phyloP scores from a whole-genome alignment of 495 filamentous ascomycete species.

The Penicillium herquei region DNA sequence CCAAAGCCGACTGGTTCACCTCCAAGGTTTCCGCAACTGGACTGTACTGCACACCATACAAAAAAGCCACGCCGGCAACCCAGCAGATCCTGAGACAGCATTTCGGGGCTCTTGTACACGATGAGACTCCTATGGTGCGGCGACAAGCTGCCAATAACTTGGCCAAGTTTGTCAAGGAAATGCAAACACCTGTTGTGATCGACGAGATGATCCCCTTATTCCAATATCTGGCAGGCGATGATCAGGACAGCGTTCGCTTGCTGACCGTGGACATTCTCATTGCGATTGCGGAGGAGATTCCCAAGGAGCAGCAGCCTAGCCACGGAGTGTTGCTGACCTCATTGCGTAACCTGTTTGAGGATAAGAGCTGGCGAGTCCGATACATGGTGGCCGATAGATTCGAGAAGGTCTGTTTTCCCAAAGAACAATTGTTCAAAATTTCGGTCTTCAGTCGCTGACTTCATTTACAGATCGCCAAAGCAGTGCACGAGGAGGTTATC shows the following conservation, averaged over 20 bases:
- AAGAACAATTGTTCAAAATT: not conserved
- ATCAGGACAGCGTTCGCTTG: constrained; percentile 95
- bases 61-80: constrained; percentile 74
- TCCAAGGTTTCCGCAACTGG: constrained; percentile 98
- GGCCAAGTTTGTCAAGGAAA: constrained; percentile 95
- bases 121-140: constrained; percentile 98
- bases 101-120: constrained; percentile 89
- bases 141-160: constrained; percentile 94
- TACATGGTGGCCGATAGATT: constrained; percentile 99
- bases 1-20: constrained; percentile 99
- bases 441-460: constrained; percentile 13
- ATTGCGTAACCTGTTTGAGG: constrained; percentile 88
- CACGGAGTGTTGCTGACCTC: constrained; percentile 90
- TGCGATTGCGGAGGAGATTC: constrained; percentile 93
- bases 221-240: constrained; percentile 91
- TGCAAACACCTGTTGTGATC: constrained; percentile 85
- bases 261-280: constrained; percentile 96
- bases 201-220: constrained; percentile 99
- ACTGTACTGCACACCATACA: constrained; percentile 89
- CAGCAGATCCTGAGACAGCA: constrained; percentile 89
- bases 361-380: constrained; percentile 98
- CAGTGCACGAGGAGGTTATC: constrained; percentile 95
- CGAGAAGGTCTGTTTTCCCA: constrained; percentile 72
- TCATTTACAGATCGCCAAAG: constrained; percentile 78
- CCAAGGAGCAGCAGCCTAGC: constrained; percentile 95